These are phyloP conservation scores for Tylopilus orsonianus DNA, from an alignment of 1,284 basidiomycete species.

Conservation along the genomic window DNA sequence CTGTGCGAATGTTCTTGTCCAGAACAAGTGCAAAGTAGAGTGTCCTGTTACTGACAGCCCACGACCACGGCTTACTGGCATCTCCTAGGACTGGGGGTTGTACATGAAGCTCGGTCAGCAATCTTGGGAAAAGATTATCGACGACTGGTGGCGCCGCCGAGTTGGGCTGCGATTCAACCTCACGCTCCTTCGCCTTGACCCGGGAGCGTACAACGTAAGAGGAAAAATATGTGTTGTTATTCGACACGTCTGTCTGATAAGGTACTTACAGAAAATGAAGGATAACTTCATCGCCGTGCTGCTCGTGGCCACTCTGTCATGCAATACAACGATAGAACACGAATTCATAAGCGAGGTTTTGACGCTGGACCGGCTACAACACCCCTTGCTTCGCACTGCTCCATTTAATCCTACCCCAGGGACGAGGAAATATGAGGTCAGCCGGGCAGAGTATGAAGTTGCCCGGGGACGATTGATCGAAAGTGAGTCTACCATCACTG, in stretches of 20 bases:
- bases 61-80: constrained; percentile 5
- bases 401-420: constrained; percentile 22
- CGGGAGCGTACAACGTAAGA: constrained; percentile 60
- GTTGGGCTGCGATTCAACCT: constrained; percentile 72
- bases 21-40: constrained; percentile 52
- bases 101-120: constrained; percentile 58
- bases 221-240: neutral
- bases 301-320: constrained; percentile 55
- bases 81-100: constrained; percentile 59
- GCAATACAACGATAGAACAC: constrained; percentile 55
- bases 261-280: constrained; percentile 42
- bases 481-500: constrained; percentile 19
- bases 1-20: constrained; percentile 67
- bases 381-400: constrained; percentile 47
- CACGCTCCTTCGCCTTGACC: constrained; percentile 64
- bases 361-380: constrained; percentile 51
- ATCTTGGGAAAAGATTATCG: constrained; percentile 61
- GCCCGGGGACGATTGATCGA: constrained; percentile 28
- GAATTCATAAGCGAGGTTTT: constrained; percentile 55
- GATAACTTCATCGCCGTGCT: constrained; percentile 59
- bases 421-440: constrained; percentile 26
- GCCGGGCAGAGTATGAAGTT: constrained; percentile 13
- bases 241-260: neutral
- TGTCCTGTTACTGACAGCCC: constrained; percentile 14
- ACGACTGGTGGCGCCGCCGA: constrained; percentile 54